phyloP scores from a whole-genome alignment of 768 basidiomycete species.

The Polyporus arcularius region DNA sequence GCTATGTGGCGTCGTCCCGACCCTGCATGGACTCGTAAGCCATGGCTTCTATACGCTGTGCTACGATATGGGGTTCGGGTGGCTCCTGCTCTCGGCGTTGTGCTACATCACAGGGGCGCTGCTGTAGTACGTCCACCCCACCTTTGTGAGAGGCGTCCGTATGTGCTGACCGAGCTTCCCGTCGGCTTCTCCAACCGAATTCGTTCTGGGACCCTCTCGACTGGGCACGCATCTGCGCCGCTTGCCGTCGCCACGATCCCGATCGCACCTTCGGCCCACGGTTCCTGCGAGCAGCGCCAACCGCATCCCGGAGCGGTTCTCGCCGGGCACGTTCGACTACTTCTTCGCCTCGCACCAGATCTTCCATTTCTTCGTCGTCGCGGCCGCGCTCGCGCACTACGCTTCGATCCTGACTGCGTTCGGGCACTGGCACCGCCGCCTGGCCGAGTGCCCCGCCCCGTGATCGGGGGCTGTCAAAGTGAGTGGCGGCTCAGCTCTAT shows the following conservation, averaged over 20 bases:
- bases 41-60: constrained; percentile 60
- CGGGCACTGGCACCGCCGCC: constrained; percentile 53
- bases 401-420: constrained; percentile 55
- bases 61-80: constrained; percentile 67
- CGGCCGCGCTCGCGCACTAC: constrained; percentile 72
- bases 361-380: constrained; percentile 80
- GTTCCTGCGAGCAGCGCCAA: constrained; percentile 59
- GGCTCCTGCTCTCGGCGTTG: constrained; percentile 67
- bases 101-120: constrained; percentile 81
- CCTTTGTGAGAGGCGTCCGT: not conserved
- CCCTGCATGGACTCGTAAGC: constrained; percentile 59
- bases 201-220: not conserved
- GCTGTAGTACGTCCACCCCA: constrained; percentile 65
- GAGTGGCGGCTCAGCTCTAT: not conserved
- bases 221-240: not conserved
- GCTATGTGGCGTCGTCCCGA: constrained; percentile 65
- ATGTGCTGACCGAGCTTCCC: constrained; percentile 1
- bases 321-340: constrained; percentile 79
- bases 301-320: constrained; percentile 74
- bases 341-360: constrained; percentile 86
- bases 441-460: constrained; percentile 13
- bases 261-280: not conserved
- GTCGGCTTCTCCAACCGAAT: not conserved
- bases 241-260: not conserved
- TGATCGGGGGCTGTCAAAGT: not conserved